Base-by-base conservation (phyloP, 345 rosid species). In the Xanthoceras sorbifolium region DNA sequence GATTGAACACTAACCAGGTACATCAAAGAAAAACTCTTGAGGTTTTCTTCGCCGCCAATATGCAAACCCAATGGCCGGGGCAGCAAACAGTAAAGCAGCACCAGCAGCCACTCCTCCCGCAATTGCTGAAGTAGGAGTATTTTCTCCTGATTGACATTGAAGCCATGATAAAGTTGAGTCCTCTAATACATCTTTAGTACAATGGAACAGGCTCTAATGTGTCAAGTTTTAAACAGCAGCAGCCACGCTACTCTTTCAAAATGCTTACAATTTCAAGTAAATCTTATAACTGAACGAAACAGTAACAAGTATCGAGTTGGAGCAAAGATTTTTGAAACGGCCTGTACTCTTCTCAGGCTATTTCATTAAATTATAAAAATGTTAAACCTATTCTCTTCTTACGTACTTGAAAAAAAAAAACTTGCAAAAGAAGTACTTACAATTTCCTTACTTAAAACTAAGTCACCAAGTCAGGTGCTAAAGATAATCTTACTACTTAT, bases 21-120 rank as follows among this genome's bases (percentile, higher is more conserved):
- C 52, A 22, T 77, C 79, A 44, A 69, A 77, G 79, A 78, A 78
- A 78, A 63, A 59, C 3, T 64, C 76, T 9, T 57, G 72, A 25
- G 72, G 77, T 34, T 42, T 78, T 60, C 63, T 78, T 55, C 77
- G 64, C 23, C 73, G 77, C 72, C 76, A 78, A 78, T 42, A 72
- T 32, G 77, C 81, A 78, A 78, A 60, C 57, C 72, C 73, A 15
- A 66, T 44, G 42, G 76, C 68, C 5, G 68, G 77, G 1, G 76
- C 77, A 54, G 81, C 73, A 20, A 72, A 72, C 22, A 78, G 71
- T 31, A 78, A 57, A 72, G 81, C 73, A 54, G 77, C 77, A 12
- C 73, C 73, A 55, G 64, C 73, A 7, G 81, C 73, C 32, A 78
- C 81, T 65, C 77, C 81, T 18, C 61, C 81, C 26, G 73, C 73